Percentiles rank a stretch among this genome's conserved stretches.
These are phyloP conservation scores for Coccinonectria pachysandricola DNA, from an alignment of 2,329 filamentous ascomycete species.

Conservation along the genomic window DNA sequence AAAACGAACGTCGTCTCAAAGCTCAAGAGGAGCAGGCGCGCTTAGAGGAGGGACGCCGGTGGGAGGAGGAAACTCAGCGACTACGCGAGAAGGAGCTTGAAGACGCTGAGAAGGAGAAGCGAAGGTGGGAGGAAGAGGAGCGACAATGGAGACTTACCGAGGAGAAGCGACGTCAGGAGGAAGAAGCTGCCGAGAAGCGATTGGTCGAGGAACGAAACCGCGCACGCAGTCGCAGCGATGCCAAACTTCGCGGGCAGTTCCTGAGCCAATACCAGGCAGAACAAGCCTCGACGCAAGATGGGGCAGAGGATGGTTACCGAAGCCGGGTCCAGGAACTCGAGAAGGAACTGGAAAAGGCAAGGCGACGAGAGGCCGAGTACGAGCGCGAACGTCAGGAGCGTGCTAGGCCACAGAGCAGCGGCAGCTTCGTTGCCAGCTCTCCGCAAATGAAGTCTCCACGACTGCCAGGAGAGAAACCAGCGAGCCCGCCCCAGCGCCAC, in stretches of 20 bases:
- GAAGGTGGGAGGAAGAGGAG: slow-evolving; percentile 70
- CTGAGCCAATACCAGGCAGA: slow-evolving; percentile 79
- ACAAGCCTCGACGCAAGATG: slow-evolving; percentile 25
- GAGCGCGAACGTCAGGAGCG: slow-evolving; percentile 46
- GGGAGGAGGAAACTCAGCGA: slow-evolving; percentile 54
- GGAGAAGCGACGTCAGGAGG: slow-evolving; percentile 59
- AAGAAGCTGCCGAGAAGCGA: slow-evolving; percentile 59
- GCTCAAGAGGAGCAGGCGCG: slow-evolving; percentile 52
- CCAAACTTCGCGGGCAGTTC: slow-evolving; percentile 68
- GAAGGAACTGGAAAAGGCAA: slow-evolving; percentile 51
- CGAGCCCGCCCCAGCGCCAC: slow-evolving; percentile 34
- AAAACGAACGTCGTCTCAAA: slow-evolving; percentile 36
- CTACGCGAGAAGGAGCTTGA: slow-evolving; percentile 49
- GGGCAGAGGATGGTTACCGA: slow-evolving; percentile 39
- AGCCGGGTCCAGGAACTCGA: slow-evolving; percentile 73
- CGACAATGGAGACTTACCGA: slow-evolving; percentile 68
- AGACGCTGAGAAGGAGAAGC: slow-evolving; percentile 56
- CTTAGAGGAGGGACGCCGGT: slow-evolving; percentile 53
- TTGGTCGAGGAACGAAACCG: slow-evolving; percentile 57
- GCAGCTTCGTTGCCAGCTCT: no score
- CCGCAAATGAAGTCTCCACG: no score
- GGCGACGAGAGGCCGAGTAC: slow-evolving; percentile 54
- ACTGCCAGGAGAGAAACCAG: no score
- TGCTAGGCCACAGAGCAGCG: slow-evolving; percentile 32
- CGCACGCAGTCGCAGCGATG: slow-evolving; percentile 52